These are phyloP conservation scores for Rhododendron kiyosumense DNA, from an alignment of 148 eudicot species.

Conservation along the genomic window DNA sequence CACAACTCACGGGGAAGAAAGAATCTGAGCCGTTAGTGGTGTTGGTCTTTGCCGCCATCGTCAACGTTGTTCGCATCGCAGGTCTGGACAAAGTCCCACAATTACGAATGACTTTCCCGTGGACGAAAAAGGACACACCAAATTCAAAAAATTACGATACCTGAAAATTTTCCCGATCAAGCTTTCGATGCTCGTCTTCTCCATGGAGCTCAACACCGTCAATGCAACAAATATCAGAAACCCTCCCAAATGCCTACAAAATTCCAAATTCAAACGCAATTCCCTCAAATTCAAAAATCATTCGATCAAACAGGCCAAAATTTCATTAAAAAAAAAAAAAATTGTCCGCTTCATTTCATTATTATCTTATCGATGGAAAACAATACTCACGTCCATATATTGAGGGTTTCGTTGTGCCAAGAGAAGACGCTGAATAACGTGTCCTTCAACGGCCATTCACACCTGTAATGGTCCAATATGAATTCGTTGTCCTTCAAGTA, in stretches of 20 bases:
- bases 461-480: constrained; percentile 71
- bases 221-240: constrained; percentile 58
- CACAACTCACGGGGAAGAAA: constrained; percentile 39
- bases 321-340: not conserved
- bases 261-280: not conserved
- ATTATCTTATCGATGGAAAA: not conserved
- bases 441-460: constrained; percentile 93
- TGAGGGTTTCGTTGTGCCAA: constrained; percentile 90
- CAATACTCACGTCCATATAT: constrained; percentile 48
- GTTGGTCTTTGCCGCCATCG: constrained; percentile 27
- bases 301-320: not conserved
- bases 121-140: not conserved
- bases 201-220: constrained; percentile 52
- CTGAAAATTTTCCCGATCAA: constrained; percentile 34
- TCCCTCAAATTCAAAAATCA: no score
- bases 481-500: constrained; percentile 83
- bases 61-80: constrained; percentile 29
- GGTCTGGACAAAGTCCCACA: constrained; percentile 30
- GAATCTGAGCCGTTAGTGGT: constrained; percentile 30
- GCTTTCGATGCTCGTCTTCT: constrained; percentile 30
- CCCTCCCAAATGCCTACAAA: constrained; percentile 73
- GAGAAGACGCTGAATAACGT: constrained; percentile 61
- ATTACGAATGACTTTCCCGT: not conserved
- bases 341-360: not conserved
- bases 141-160: not conserved